phyloP scores from a whole-genome alignment of 345 rosid genomes.

The Citrus inodora region DNA sequence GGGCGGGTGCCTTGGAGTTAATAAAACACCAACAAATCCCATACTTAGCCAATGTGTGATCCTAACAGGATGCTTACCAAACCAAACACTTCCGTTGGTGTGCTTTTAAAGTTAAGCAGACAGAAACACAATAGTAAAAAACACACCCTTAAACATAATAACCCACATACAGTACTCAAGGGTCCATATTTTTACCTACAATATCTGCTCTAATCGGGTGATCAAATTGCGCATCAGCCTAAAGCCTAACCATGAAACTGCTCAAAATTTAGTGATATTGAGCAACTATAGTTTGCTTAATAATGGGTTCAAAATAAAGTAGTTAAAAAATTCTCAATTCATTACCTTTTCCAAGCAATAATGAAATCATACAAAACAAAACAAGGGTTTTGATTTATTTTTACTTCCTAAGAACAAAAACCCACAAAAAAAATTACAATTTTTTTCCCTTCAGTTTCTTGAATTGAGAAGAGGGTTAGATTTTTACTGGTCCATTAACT shows the following conservation, averaged over 20 bases:
- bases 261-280: background rate
- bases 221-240: background rate
- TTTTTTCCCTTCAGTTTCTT: background rate
- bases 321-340: background rate
- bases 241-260: background rate
- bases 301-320: background rate
- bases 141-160: too few relatives aligned
- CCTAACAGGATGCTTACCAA: too few relatives aligned
- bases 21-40: too few relatives aligned
- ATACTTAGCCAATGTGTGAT: too few relatives aligned
- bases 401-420: background rate
- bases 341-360: background rate
- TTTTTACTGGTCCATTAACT: constrained; percentile 59
- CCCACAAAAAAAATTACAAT: background rate
- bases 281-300: background rate
- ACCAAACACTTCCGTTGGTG: background rate
- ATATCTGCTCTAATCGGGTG: background rate
- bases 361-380: background rate
- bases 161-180: background rate
- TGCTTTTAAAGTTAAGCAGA: background rate
- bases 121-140: too few relatives aligned
- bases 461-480: background rate
- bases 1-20: too few relatives aligned
- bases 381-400: background rate
- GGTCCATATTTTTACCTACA: background rate